Evolutionary conservation across 495 filamentous ascomycete genomes (phyloP), one percentile per base, ranked within the genome.

Genomic region (Cairneyella variabilis): DNA sequence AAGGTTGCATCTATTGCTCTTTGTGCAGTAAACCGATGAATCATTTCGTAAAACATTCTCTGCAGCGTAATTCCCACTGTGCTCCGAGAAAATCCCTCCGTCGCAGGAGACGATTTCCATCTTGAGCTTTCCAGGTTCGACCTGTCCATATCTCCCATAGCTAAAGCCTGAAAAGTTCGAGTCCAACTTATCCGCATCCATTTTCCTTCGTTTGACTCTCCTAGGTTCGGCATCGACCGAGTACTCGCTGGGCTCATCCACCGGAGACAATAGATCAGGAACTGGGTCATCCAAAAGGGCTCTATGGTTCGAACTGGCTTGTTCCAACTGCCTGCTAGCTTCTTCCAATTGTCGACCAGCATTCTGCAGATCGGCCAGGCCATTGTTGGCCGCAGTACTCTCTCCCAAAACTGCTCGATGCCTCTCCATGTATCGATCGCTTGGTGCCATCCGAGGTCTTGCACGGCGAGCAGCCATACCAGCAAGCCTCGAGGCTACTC

Each of bases 51-150:
- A 74, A 36, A 96, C 80, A 67, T 96, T 95, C 56, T 91, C 87
- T 23, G 85, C 82, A 34, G 75, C 75, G 60, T 89, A 90, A 17
- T 76, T 72, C 16, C 37, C 51, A 20, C 28, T 40, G 12, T 51
- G 41, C 49, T 83, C 78, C 21, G 73, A 64, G 64, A 84, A 91
- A 18, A 83, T 77, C 1, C 91, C 92, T 43, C 91, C 92, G 69
- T 97, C 92, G 62, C 91, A 97, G 73, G 81, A 89, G 16, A 83
- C 80, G 47, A 96, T 79, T 63, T 93, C 86, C 89, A 96, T 91
- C 52, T 77, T 83, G 52, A 96, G 68, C 54, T 78, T 73, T 11
- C 90, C 89, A 0, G 89, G 78, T 28, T 91, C 85, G 5, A 91
- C 85, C 63, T 95, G 90, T 16, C 91, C 91, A 63, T 82, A 87